Conservation (phyloP, 805 yeast genomes). For the Teunomyces kruisii region DNA sequence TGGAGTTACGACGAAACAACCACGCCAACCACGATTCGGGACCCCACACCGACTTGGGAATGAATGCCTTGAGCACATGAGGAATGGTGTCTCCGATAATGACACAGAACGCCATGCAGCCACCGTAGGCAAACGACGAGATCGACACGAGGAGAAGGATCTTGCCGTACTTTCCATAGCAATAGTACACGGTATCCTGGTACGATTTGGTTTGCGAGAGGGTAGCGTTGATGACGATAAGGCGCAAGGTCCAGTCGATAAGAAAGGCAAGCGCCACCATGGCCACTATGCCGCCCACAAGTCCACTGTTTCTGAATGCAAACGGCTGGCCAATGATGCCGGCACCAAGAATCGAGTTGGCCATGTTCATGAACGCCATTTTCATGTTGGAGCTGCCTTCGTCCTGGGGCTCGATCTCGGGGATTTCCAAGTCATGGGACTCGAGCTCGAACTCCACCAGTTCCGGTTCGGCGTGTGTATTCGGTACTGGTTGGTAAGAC, state of each 20-base stretch:
- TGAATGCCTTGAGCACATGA: conserved; percentile 71
- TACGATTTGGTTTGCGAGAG: conserved; percentile 74
- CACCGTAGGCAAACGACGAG: conserved; percentile 91
- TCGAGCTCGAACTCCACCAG: conserved; percentile 19
- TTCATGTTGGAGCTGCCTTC: conserved; percentile 48
- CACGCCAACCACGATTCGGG: conserved; percentile 40
- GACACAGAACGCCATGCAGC: conserved; percentile 89
- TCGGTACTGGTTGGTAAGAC: conserved; percentile 3
- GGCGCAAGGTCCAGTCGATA: conserved; percentile 83
- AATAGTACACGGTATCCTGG: conserved; percentile 78
- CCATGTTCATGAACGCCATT: conserved; percentile 97
- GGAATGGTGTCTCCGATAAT: conserved; percentile 96
- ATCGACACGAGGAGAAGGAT: conserved; percentile 69
- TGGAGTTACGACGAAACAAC: conserved; percentile 63
- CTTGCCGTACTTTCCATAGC: conserved; percentile 76
- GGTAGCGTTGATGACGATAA: conserved; percentile 80
- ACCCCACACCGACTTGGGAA: conserved; percentile 45
- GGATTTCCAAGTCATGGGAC: conserved; percentile 7
- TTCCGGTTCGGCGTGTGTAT: not conserved
- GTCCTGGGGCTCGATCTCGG: conserved; percentile 7
- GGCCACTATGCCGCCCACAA: conserved; percentile 67
- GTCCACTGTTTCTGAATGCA: conserved; percentile 79
- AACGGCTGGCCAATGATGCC: conserved; percentile 94
- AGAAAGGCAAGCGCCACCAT: conserved; percentile 61
- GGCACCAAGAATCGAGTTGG: conserved; percentile 91